A percentile compares a stretch with the other conserved stretches of the same genome.
These are phyloP conservation scores for Acanthamoeba quina DNA, from an alignment of 208 protist genomes.

Conservation along the genomic window DNA sequence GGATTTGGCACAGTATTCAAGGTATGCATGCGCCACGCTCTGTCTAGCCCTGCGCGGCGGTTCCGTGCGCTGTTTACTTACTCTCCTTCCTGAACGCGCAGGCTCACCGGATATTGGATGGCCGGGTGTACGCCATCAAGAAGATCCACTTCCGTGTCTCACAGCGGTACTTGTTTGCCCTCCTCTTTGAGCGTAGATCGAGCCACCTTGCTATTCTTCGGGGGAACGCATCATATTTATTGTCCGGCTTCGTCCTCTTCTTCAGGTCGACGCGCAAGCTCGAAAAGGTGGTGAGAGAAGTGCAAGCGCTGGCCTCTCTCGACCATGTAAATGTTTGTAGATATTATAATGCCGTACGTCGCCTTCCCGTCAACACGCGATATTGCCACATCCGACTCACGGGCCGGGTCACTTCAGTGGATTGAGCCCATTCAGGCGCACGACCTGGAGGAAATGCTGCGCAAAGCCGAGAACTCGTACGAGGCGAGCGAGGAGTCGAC, in stretches of 20 bases:
- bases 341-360: slow-evolving; percentile 39
- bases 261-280: slow-evolving; percentile 20
- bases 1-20: slow-evolving; percentile 27
- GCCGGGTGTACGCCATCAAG: slow-evolving; percentile 44
- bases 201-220: no score
- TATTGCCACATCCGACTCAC: background rate
- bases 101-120: slow-evolving; percentile 11
- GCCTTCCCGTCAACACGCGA: background rate
- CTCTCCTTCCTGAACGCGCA: background rate
- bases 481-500: slow-evolving; percentile 12
- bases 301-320: slow-evolving; percentile 37
- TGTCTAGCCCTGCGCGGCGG: background rate
- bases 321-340: slow-evolving; percentile 55
- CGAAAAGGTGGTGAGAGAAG: slow-evolving; percentile 48
- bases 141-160: slow-evolving; percentile 48
- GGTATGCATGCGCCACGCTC: background rate
- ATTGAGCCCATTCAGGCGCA: slow-evolving; percentile 16
- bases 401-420: background rate
- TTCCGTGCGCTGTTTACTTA: background rate
- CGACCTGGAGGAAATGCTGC: slow-evolving; percentile 8
- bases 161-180: background rate
- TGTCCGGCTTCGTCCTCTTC: background rate
- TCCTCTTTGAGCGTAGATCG: background rate
- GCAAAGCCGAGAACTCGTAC: slow-evolving; percentile 16
- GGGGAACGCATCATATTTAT: no score